Base-by-base conservation (phyloP, 2,329 filamentous ascomycete genomes). In the Fusarium albidum region DNA sequence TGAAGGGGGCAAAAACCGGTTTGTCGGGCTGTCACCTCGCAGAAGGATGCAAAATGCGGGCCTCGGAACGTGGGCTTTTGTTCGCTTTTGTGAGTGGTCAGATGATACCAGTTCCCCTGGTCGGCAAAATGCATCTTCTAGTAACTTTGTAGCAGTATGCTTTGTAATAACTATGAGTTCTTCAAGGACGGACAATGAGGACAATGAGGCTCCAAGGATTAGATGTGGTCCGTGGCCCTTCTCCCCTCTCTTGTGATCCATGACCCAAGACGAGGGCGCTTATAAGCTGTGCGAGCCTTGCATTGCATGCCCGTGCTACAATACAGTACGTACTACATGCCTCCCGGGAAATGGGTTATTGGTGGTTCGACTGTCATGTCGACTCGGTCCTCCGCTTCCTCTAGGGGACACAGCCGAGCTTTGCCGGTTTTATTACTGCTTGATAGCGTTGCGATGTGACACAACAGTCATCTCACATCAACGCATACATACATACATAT, bases 331-430 rank as follows among this genome's bases (percentile, higher is more conserved):
- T n/a, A n/a, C n/a, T n/a, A 49, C 35, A 41, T 26, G 25, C 45
- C 55, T 61, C 41, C 48, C 51, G 38, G 38, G 50, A 58, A 35
- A 40, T 44, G 40, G 42, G 55, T 50, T 48, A 47, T 47, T 54
- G 38, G 55, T 63, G 59, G 44, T 54, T 57, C 52, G 59, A 60
- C 42, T 37, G 26, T 60, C 48, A 54, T 60, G 46, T 59, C 32
- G 31, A 48, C 32, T 14, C 27, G 9, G 32, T 37, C 18, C n/a
- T 26, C 40, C 40, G 31, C 42, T 44, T 37, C 28, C 25, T 45
- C 25, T 15, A 21, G 7, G 21, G 21, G 15, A 32, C 32, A 44
- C 32, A 31, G 18, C 28, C 45, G 37, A 43, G 12, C 32, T 46
- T 34, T 43, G 17, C 41, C 41, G 39, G 39, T 34, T 29, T n/a